Evolutionary conservation across 2,329 filamentous ascomycete genomes (phyloP), one percentile per base, ranked within the genome.

Genomic region (Seiridium unicorne): DNA sequence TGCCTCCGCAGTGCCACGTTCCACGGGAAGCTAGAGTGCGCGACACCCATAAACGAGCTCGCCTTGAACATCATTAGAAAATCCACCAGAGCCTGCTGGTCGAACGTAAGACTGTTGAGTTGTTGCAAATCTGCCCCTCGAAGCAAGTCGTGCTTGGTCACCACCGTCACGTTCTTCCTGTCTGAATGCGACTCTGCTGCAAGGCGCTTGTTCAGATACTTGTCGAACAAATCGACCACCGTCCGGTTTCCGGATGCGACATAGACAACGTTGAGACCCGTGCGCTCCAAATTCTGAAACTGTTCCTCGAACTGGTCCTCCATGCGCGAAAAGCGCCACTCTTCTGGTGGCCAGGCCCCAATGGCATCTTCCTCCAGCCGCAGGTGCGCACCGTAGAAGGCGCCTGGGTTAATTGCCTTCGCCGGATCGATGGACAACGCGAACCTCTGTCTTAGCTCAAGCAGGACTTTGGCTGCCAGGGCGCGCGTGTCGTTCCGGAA

Each of bases 11-110:
- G 61, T 1, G 71, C 71, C 10, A 74, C 64, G 4, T 65, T 73
- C 72, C 72, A 74, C 5, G 71, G 68, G 48, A 73, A 73, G 49
- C 71, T 73, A 1, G 70, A 72, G 57, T 69, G 67, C 9, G 70
- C 70, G 1, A 73, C 71, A 11, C 72, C 72, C 70, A 73, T 72
- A 40, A 74, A 74, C 0, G 65, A 64, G 58, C 69, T 72, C 44
- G 70, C 66, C 60, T 68, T 69, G 62, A 72, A 72, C 63, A 74
- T 66, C 51, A 73, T 64, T 46, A 72, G 40, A 18, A 73, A 73
- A 61, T 74, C 72, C 4, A 73, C 65, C 54, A 73, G 64, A 2
- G 66, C 72, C 61, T 72, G 72, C 64, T 74, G 71, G 53, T 73
- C 72, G 44, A 73, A 74, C 1, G 70, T 70, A 10, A 74, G 56